These are phyloP conservation scores for Brassica balearica DNA, from an alignment of 441 rosid genomes.

Conservation along the genomic window DNA sequence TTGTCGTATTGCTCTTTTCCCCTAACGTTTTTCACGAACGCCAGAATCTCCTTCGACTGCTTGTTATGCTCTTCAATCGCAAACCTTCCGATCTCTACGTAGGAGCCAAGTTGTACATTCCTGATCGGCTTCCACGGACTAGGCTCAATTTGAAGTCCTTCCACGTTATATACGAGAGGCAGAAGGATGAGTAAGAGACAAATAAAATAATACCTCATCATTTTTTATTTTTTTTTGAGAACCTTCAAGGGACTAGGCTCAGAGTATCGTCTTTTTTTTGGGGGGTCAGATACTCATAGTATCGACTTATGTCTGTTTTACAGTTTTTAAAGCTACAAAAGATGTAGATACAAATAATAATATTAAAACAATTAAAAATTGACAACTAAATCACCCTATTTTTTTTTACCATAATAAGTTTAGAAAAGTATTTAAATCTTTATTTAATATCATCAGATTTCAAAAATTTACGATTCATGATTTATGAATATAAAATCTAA, in stretches of 20 bases:
- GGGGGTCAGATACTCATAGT: too few species aligned
- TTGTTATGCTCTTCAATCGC: conserved; percentile 57
- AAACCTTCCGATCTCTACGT: conserved; percentile 20
- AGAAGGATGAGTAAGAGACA: conserved; percentile 35
- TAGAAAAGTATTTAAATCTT: neutral
- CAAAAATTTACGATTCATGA: neutral
- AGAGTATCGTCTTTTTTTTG: neutral
- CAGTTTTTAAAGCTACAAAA: conserved; percentile 12
- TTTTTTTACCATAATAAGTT: too few species aligned
- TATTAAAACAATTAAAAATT: too few species aligned
- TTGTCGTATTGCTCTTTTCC: conserved; percentile 30
- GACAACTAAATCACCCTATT: too few species aligned
- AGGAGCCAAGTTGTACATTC: conserved; percentile 20
- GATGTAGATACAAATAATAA: too few species aligned
- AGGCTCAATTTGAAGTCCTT: neutral
- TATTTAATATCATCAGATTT: neutral
- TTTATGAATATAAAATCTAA: neutral
- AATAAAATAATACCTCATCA: conserved; percentile 30
- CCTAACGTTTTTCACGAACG: conserved; percentile 4
- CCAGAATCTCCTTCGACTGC: conserved; percentile 16
- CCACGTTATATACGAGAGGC: conserved; percentile 28
- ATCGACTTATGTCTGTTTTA: neutral
- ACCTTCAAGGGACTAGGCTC: neutral
- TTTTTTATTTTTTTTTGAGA: neutral
- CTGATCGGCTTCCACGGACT: conserved; percentile 12